Conservation (phyloP, 192 early-diverging fungal genomes). For the Backusella liffmaniae region DNA sequence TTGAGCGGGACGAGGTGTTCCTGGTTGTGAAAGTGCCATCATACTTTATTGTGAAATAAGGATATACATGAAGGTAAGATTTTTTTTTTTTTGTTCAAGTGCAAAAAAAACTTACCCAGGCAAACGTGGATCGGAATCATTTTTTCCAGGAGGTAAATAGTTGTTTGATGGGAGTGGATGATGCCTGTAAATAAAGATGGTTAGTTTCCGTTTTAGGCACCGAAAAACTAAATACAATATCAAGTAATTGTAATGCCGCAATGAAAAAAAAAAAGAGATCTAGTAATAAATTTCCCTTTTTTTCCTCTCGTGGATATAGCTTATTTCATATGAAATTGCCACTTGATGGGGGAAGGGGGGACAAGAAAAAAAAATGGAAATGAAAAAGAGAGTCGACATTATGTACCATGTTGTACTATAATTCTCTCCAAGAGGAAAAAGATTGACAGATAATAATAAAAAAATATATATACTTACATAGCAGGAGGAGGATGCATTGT, state of each 20-base stretch:
- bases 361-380: constrained; percentile 2
- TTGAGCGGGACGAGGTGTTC: constrained; percentile 23
- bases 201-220: constrained; percentile 20
- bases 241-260: constrained; percentile 5
- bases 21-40: constrained; percentile 27
- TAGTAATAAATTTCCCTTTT: neutral
- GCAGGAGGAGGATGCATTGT: constrained; percentile 19
- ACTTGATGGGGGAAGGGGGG: neutral
- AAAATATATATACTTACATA: constrained; percentile 16
- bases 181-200: constrained; percentile 7
- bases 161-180: constrained; percentile 13
- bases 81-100: too few relatives aligned
- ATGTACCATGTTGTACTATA: constrained; percentile 16
- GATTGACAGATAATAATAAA: neutral
- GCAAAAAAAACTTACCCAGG: constrained; percentile 21
- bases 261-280: constrained; percentile 2
- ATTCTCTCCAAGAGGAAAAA: neutral
- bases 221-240: constrained; percentile 6
- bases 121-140: constrained; percentile 27
- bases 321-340: constrained; percentile 15
- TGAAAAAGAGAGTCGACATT: neutral
- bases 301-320: constrained; percentile 1
- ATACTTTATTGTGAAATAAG: constrained; percentile 18
- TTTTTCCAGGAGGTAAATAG: constrained; percentile 14
- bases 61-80: neutral